A percentile compares a stretch with the other conserved stretches of the same genome.
These are phyloP conservation scores for Chamaecrista fasciculata DNA, from an alignment of 306 rosid species.

Conservation along the genomic window DNA sequence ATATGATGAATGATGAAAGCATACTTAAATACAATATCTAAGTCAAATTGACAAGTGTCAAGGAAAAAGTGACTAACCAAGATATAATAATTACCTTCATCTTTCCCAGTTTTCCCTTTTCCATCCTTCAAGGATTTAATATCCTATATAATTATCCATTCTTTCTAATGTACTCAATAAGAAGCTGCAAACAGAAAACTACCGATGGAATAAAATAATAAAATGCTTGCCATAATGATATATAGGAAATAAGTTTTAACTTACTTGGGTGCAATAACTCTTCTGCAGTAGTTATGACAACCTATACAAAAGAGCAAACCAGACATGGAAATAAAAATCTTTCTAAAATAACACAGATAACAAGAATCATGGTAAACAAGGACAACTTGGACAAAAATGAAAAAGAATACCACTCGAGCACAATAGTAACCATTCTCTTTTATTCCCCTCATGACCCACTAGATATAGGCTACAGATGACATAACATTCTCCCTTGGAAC, in stretches of 20 bases:
- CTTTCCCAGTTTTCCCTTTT: too few species aligned
- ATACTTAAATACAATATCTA: too few species aligned
- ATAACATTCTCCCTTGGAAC: background rate
- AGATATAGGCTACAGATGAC: background rate
- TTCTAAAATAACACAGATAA: background rate
- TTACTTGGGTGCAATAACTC: constrained; percentile 54
- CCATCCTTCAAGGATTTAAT: too few species aligned
- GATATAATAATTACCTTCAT: too few species aligned
- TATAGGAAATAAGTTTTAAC: constrained; percentile 34
- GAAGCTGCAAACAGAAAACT: too few species aligned
- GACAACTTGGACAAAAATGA: background rate
- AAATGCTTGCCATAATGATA: too few species aligned
- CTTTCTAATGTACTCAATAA: too few species aligned
- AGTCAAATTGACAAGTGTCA: too few species aligned
- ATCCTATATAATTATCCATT: too few species aligned
- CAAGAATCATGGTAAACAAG: constrained; percentile 9
- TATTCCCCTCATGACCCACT: background rate
- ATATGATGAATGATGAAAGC: too few species aligned
- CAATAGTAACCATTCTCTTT: background rate
- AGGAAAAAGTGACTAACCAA: too few species aligned
- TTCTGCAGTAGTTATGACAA: constrained; percentile 32
- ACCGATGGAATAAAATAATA: too few species aligned
- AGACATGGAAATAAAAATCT: constrained; percentile 15
- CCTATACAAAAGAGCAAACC: constrained; percentile 46
- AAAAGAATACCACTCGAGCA: constrained; percentile 3